These are phyloP conservation scores for Speleostelium caveatum DNA, from an alignment of 78 protist genomes.

Conservation along the genomic window DNA sequence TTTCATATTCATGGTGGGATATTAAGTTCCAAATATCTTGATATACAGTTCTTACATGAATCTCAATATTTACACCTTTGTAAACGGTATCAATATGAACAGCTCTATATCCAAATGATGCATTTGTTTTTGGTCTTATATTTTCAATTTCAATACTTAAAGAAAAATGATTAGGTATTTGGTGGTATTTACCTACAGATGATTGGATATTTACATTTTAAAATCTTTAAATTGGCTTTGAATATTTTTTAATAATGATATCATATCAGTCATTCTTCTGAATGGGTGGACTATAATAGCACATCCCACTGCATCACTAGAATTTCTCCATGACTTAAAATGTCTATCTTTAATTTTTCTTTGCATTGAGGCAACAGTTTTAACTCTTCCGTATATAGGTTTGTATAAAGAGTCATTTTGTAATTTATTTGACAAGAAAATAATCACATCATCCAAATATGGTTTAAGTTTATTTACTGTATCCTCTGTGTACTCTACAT, in stretches of 20 bases:
- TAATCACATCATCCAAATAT: no score
- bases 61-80: neutral
- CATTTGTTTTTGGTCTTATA: neutral
- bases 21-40: conserved; percentile 3
- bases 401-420: no score
- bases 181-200: no score
- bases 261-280: neutral
- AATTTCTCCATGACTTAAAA: neutral
- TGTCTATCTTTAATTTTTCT: neutral
- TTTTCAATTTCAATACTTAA: neutral
- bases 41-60: conserved; percentile 5
- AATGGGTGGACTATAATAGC: neutral
- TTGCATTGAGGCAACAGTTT: neutral
- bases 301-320: neutral
- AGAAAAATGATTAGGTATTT: no score
- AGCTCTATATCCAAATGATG: conserved; percentile 10
- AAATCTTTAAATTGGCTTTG: neutral
- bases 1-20: conserved; percentile 10
- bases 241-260: neutral
- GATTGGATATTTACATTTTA: neutral
- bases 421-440: no score
- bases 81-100: neutral
- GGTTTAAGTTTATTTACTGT: no score
- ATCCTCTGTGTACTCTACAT: no score
- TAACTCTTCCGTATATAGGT: neutral